Evolutionary conservation across 1,284 basidiomycete species (phyloP), one percentile per base, ranked within the genome.

Genomic region (Ganoderma meredithae): DNA sequence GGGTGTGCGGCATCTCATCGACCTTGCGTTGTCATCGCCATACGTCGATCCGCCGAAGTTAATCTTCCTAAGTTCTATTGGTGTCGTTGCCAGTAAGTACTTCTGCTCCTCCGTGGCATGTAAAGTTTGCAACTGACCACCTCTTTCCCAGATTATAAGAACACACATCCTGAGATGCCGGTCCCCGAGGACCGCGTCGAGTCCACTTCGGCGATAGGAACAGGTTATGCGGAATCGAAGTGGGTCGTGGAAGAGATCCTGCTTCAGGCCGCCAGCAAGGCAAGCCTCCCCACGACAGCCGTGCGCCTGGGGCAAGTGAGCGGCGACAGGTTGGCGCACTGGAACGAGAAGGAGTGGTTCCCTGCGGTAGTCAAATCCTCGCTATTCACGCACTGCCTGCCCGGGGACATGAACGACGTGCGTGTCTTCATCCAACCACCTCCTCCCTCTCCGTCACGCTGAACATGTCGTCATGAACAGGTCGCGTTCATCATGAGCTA

Each of bases 281-380:
- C 66, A 1, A 66, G 66, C 1, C 64, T 84, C 41, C 68, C 68
- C 7, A 71, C 78, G 0, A 71, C 78, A 13, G 72, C 80, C 3
- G 76, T 83, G 1, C 79, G 84, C 15, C 77, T 85, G 33, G 84
- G 84, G 1, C 84, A 85, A 69, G 71, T 85, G n/a, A 78, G 78
- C 44, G 83, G 84, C 0, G 68, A 72, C 4, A 63, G 67, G 3
- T 79, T 77, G 63, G 85, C 84, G 1, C 76, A 75, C 17, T 85
- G 85, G 84, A 81, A 79, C 33, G 72, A 76, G 43, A 77, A 73
- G 17, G 84, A 85, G 62, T 85, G 84, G 84, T 74, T 85, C 7
- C 83, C 84, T 0, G 76, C 78, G 43, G 73, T 85, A 2, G 76
- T 85, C 25, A 78, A 80, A 61, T 79, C 79, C 0, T 74, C 75